Evolutionary conservation across 1,284 basidiomycete genomes (phyloP).

Genomic region (Bjerkandera adusta): DNA sequence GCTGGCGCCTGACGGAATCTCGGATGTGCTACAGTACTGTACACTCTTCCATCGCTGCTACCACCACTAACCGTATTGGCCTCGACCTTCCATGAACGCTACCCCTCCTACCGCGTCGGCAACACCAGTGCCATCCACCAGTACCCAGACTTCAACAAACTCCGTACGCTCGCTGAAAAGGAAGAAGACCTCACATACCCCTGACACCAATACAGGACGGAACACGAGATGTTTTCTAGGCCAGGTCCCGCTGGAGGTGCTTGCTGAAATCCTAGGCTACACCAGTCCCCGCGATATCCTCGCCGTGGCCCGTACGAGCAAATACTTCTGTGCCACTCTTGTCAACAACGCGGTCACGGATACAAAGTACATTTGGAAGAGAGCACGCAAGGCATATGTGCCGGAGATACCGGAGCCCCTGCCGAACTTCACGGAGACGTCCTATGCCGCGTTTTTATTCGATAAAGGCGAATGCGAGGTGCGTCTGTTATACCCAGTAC

Average conservation of each 20-base stretch:
- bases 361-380: slow-evolving; percentile 52
- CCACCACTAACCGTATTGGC: too few species aligned
- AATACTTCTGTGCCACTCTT: slow-evolving; percentile 44
- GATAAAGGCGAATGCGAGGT: slow-evolving; percentile 58
- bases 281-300: slow-evolving; percentile 41
- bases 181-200: neutral
- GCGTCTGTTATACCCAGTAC: slow-evolving; percentile 11
- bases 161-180: neutral
- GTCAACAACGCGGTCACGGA: slow-evolving; percentile 36
- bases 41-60: too few species aligned
- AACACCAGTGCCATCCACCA: too few species aligned
- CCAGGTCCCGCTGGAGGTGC: slow-evolving; percentile 42
- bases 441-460: slow-evolving; percentile 61
- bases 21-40: too few species aligned
- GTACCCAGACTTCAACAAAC: too few species aligned
- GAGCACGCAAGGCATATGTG: slow-evolving; percentile 35
- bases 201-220: neutral
- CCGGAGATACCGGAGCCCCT: slow-evolving; percentile 44
- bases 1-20: too few species aligned
- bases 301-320: slow-evolving; percentile 46
- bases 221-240: slow-evolving; percentile 17
- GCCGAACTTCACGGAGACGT: slow-evolving; percentile 37
- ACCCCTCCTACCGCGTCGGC: too few species aligned
- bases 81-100: too few species aligned
- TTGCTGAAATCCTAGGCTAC: slow-evolving; percentile 42